Evolutionary conservation across 768 basidiomycete species (phyloP).

Genomic region (Macrolepiota albuminosa): DNA sequence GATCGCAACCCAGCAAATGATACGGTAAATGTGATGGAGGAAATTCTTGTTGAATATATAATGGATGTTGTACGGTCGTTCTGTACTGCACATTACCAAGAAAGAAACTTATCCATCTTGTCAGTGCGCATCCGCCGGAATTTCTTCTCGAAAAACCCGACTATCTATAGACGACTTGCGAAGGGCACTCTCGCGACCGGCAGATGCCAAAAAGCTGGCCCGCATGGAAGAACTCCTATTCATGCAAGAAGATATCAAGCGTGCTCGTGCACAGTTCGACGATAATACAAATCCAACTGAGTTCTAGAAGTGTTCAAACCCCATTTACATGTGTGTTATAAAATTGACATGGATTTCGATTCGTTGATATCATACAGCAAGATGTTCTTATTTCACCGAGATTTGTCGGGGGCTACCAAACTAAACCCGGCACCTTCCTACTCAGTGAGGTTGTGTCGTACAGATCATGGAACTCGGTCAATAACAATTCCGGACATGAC

Average conservation of each 20-base stretch:
- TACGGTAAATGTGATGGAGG: conserved; percentile 89
- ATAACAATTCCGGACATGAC: not conserved
- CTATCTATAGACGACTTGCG: conserved; percentile 84
- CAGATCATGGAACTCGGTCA: not conserved
- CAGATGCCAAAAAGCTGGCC: conserved; percentile 90
- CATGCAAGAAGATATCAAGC: conserved; percentile 93
- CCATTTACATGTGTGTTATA: conserved; percentile 3
- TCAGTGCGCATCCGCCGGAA: conserved; percentile 74
- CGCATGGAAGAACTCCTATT: conserved; percentile 89
- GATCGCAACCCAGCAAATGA: conserved; percentile 85
- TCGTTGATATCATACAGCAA: conserved; percentile 2
- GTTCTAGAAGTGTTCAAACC: conserved; percentile 26
- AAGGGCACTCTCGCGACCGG: conserved; percentile 71
- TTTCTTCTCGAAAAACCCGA: conserved; percentile 64
- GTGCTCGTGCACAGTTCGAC: conserved; percentile 75
- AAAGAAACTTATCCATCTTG: conserved; percentile 7
- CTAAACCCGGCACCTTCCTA: not conserved
- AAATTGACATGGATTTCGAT: not conserved
- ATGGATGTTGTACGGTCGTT: conserved; percentile 71
- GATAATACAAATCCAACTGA: conserved; percentile 41
- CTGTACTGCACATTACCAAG: conserved; percentile 5
- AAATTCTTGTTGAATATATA: conserved; percentile 88
- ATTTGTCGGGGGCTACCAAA: not conserved
- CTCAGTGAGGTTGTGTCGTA: conserved; percentile 2
- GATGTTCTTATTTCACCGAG: conserved; percentile 8